Conservation (phyloP, 2,329 filamentous ascomycete species). For the Botrytis medusae region DNA sequence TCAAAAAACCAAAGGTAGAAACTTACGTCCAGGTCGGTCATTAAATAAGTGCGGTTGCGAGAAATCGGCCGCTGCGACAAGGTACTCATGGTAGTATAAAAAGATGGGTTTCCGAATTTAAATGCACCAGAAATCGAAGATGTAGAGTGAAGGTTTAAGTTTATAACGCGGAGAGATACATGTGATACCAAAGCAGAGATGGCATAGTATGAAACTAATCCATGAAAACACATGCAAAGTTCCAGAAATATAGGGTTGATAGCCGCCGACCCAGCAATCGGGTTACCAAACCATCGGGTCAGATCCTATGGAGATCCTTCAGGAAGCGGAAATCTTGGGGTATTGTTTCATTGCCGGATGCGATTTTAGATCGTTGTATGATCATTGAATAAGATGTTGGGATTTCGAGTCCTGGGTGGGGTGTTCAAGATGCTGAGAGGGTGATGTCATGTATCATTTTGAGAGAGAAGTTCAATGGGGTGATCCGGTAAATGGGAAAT, state of each 20-base stretch:
- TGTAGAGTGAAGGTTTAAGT: not conserved
- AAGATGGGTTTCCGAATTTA: not conserved
- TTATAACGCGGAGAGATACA: not conserved
- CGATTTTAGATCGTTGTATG: too few species aligned
- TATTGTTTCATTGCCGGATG: too few species aligned
- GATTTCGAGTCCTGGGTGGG: not conserved
- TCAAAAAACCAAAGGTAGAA: not conserved
- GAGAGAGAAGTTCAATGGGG: not conserved
- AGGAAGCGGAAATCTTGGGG: not conserved
- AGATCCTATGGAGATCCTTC: not conserved
- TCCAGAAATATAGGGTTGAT: too few species aligned
- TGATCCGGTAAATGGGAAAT: not conserved
- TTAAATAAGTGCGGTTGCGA: not conserved
- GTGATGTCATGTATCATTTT: not conserved
- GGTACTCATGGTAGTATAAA: not conserved
- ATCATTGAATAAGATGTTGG: not conserved
- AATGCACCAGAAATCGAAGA: not conserved
- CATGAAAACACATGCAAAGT: not conserved
- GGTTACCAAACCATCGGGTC: constrained; percentile 1
- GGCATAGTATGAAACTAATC: not conserved
- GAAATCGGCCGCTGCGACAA: not conserved
- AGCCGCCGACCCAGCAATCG: not conserved
- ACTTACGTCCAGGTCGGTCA: not conserved
- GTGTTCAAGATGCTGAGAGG: not conserved
- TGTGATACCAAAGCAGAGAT: not conserved